Evolutionary conservation across 106 monocot species (phyloP).

Genomic region (Alisma plantagoaquatica): DNA sequence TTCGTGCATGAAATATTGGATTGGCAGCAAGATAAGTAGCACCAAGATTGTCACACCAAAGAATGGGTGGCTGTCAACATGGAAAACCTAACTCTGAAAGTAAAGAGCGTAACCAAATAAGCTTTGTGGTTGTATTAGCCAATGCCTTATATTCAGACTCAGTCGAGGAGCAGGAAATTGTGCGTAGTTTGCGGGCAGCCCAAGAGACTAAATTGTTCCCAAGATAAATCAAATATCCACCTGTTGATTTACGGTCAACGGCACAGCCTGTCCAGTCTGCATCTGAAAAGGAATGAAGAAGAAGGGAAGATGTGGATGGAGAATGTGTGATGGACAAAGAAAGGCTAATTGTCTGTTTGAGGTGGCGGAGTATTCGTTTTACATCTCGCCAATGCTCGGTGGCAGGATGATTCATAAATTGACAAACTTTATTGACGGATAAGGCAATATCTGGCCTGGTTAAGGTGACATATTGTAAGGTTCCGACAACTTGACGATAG

Average conservation of each 20-base stretch:
- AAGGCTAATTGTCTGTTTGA: too few relatives aligned
- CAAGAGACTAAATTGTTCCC: not conserved
- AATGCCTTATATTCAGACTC: constrained; percentile 1
- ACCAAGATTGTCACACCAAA: constrained; percentile 1
- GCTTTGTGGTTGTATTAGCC: not conserved
- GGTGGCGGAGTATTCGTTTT: not conserved
- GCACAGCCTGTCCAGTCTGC: not conserved
- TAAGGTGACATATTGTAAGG: too few relatives aligned
- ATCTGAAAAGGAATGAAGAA: not conserved
- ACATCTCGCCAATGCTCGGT: not conserved
- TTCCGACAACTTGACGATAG: too few relatives aligned
- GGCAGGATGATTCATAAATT: too few relatives aligned
- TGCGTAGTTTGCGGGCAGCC: not conserved
- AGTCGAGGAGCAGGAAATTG: not conserved
- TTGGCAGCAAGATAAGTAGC: not conserved
- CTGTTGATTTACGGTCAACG: not conserved
- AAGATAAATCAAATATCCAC: not conserved
- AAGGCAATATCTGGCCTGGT: too few relatives aligned
- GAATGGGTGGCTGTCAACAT: not conserved
- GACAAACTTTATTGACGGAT: too few relatives aligned
- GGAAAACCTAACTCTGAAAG: not conserved
- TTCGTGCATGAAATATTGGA: constrained; percentile 1
- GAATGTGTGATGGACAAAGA: not conserved
- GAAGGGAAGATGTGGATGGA: not conserved
- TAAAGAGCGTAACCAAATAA: not conserved